These are phyloP conservation scores for Hypoxylon perforatum DNA, from an alignment of 495 filamentous ascomycete species.

Conservation along the genomic window DNA sequence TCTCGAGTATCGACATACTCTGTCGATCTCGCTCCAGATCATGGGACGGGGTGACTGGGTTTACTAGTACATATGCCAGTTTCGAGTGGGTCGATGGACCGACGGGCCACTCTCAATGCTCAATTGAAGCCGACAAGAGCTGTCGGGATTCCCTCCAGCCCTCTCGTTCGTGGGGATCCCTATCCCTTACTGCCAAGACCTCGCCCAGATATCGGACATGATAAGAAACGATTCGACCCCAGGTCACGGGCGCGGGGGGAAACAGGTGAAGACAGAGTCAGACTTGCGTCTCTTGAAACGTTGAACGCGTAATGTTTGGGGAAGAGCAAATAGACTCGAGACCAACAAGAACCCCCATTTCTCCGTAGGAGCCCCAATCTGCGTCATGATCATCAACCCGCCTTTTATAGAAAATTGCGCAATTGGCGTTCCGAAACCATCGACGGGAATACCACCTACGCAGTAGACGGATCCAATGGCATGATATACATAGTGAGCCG, in stretches of 20 bases:
- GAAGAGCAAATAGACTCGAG: constrained; percentile 28
- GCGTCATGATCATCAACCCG: constrained; percentile 36
- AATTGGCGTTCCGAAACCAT: constrained; percentile 31
- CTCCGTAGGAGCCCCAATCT: constrained; percentile 18
- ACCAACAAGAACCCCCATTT: constrained; percentile 28
- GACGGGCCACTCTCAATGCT: constrained; percentile 5
- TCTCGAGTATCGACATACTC: constrained; percentile 38
- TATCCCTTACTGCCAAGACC: constrained; percentile 26
- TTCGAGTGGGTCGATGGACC: constrained; percentile 18
- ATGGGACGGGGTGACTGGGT: constrained; percentile 9
- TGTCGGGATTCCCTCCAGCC: constrained; percentile 9
- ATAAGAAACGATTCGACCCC: constrained; percentile 34
- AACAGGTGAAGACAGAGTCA: constrained; percentile 20
- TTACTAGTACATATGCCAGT: not conserved
- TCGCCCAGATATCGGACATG: constrained; percentile 16
- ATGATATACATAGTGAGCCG: constrained; percentile 17
- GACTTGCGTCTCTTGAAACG: constrained; percentile 44
- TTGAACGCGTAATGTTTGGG: constrained; percentile 40
- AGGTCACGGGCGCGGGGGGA: constrained; percentile 26
- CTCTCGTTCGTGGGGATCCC: constrained; percentile 16
- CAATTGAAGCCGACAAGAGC: constrained; percentile 20
- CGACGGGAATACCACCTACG: constrained; percentile 27
- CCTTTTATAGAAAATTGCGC: constrained; percentile 37
- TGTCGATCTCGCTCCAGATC: constrained; percentile 39
- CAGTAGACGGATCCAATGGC: constrained; percentile 25